These are phyloP conservation scores for Dissophora globulifera DNA, from an alignment of 192 early-diverging fungal species.

Conservation along the genomic window DNA sequence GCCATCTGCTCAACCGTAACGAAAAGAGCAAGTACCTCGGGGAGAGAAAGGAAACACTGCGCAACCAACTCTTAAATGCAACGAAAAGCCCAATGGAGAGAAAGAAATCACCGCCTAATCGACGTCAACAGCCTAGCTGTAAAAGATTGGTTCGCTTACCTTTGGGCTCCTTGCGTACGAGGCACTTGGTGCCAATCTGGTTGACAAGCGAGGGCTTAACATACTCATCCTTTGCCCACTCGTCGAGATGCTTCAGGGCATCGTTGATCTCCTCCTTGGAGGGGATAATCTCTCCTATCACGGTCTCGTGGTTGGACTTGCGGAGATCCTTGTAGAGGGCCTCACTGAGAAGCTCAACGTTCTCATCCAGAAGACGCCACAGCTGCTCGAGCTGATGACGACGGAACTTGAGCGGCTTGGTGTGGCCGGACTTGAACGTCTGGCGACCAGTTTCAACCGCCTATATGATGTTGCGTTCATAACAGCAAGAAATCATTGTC, in stretches of 20 bases:
- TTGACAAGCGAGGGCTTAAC: constrained; percentile 60
- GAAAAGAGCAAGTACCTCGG: no score
- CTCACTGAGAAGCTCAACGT: constrained; percentile 30
- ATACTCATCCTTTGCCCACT: constrained; percentile 64
- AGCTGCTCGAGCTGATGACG: constrained; percentile 51
- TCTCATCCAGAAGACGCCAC: constrained; percentile 46
- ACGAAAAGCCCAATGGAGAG: no score
- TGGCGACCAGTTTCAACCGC: constrained; percentile 36
- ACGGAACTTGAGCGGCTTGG: constrained; percentile 55
- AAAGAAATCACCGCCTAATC: not conserved
- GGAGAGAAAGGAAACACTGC: no score
- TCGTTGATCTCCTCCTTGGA: constrained; percentile 54
- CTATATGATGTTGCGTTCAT: no score
- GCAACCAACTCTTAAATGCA: not conserved
- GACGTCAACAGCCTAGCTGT: not conserved
- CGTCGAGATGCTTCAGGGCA: constrained; percentile 71
- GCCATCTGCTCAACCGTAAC: no score
- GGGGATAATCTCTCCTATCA: constrained; percentile 36
- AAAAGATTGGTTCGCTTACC: constrained; percentile 78
- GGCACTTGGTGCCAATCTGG: constrained; percentile 53
- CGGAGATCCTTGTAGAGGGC: constrained; percentile 52
- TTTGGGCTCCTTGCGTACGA: constrained; percentile 79
- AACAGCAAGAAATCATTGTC: no score
- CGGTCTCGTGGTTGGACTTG: constrained; percentile 46
- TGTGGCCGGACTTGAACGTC: constrained; percentile 43